Percentiles rank a stretch among this genome's conserved stretches.
Evolutionary conservation across 208 protist genomes (phyloP).

Genomic region (Trypanosoma grayi): DNA sequence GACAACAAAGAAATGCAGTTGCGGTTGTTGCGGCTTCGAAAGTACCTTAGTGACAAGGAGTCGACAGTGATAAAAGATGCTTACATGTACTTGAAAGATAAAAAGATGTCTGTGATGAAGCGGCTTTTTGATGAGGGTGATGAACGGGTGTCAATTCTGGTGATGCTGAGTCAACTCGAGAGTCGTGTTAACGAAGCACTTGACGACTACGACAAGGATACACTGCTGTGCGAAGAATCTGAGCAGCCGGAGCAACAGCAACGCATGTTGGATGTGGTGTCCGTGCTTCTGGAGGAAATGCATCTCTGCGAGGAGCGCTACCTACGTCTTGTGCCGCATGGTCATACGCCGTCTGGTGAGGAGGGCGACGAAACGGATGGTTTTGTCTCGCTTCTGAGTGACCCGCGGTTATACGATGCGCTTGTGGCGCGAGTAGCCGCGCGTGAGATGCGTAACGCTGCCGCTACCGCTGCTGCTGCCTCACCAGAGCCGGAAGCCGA

Average conservation of each 20-base stretch:
- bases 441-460: neutral
- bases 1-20: constrained; percentile 90
- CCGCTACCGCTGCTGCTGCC: neutral
- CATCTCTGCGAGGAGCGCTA: constrained; percentile 78
- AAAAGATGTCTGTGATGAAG: constrained; percentile 69
- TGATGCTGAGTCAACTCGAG: constrained; percentile 82
- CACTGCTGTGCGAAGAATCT: constrained; percentile 40
- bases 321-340: constrained; percentile 50
- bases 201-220: constrained; percentile 80
- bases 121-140: constrained; percentile 81
- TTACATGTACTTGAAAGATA: constrained; percentile 72
- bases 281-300: constrained; percentile 85
- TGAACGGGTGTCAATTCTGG: constrained; percentile 68
- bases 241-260: constrained; percentile 26
- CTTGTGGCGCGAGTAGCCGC: constrained; percentile 33
- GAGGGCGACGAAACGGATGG: constrained; percentile 80
- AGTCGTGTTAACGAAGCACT: constrained; percentile 80
- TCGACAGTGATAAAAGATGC: constrained; percentile 59
- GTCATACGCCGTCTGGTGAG: constrained; percentile 23
- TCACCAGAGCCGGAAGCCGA: neutral
- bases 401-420: constrained; percentile 72
- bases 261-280: constrained; percentile 46
- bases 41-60: constrained; percentile 66
- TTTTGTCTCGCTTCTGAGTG: constrained; percentile 72
- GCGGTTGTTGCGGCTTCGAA: constrained; percentile 79